Conservation (phyloP, 2,329 filamentous ascomycete species). For the Dichotomopilus funicola region DNA sequence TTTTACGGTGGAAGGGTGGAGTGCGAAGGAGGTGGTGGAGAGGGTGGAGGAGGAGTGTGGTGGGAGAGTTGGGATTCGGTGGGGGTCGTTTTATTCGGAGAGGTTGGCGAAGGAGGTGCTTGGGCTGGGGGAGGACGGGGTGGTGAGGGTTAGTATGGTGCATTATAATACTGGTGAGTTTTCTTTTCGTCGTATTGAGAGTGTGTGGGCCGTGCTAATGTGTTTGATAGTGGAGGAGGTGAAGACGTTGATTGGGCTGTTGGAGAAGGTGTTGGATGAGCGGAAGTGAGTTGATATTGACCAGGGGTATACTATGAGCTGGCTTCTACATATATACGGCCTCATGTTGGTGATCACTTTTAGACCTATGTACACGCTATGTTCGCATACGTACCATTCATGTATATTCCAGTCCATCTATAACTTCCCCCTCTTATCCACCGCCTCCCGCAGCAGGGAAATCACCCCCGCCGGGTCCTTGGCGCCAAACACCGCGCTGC, state of each 20-base stretch:
- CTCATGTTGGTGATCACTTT: too few relatives aligned
- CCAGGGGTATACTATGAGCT: too few relatives aligned
- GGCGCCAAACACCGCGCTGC: constrained; percentile 91
- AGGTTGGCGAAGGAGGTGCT: constrained; percentile 51
- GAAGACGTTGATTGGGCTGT: constrained; percentile 41
- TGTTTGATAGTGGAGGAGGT: constrained; percentile 47
- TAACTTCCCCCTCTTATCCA: constrained; percentile 54
- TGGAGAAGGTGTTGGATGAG: constrained; percentile 43
- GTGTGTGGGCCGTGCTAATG: background rate
- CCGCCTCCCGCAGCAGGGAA: constrained; percentile 67
- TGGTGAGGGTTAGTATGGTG: constrained; percentile 58
- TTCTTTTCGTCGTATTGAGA: background rate
- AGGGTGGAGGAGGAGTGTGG: constrained; percentile 44
- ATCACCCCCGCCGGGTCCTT: constrained; percentile 85
- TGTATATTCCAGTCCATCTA: too few relatives aligned
- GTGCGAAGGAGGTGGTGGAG: constrained; percentile 46
- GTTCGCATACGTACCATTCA: too few relatives aligned
- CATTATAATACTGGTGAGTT: constrained; percentile 59
- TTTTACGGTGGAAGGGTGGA: constrained; percentile 50
- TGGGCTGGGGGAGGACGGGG: constrained; percentile 49
- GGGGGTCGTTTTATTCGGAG: constrained; percentile 58
- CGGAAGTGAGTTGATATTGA: constrained; percentile 12
- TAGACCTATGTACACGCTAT: background rate
- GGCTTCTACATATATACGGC: too few relatives aligned
- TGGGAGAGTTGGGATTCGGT: constrained; percentile 49